phyloP scores from a whole-genome alignment of 176 grass and related monocot genomes.

The Cocos nucifera region DNA sequence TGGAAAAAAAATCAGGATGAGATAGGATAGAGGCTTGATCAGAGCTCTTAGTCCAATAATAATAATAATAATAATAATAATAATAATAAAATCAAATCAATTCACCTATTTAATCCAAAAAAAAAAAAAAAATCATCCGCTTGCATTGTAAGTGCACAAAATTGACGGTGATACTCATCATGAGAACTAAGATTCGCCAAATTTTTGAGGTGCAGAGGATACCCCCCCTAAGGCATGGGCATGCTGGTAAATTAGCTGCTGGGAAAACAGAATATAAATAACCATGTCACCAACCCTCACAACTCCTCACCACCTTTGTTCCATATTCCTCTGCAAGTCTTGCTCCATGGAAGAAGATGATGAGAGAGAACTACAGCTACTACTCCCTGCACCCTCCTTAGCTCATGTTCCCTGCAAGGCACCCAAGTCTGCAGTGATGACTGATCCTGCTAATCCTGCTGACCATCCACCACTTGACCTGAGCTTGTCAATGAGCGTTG shows the following conservation, averaged over 20 bases:
- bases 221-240: not conserved
- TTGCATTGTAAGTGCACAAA: not conserved
- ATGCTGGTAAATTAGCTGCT: not conserved
- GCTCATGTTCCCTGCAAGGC: not conserved
- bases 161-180: not conserved
- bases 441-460: not conserved
- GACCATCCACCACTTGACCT: slow-evolving; percentile 48
- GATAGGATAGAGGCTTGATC: too few relatives aligned
- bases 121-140: too few relatives aligned
- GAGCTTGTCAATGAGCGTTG: slow-evolving; percentile 68
- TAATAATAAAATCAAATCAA: too few relatives aligned
- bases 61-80: too few relatives aligned
- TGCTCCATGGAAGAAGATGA: slow-evolving; percentile 56
- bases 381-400: slow-evolving; percentile 30
- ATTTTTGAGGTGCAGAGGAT: not conserved
- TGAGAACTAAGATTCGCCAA: not conserved
- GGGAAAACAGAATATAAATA: not conserved
- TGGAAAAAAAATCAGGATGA: too few relatives aligned
- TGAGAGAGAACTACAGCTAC: slow-evolving; percentile 43
- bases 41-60: too few relatives aligned
- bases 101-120: too few relatives aligned
- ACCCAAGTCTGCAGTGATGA: not conserved
- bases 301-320: too few relatives aligned
- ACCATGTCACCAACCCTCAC: too few relatives aligned
- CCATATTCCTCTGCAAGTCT: not conserved